These are phyloP conservation scores for Cladosporium phlei DNA, from an alignment of 2,329 filamentous ascomycete species.

Conservation along the genomic window DNA sequence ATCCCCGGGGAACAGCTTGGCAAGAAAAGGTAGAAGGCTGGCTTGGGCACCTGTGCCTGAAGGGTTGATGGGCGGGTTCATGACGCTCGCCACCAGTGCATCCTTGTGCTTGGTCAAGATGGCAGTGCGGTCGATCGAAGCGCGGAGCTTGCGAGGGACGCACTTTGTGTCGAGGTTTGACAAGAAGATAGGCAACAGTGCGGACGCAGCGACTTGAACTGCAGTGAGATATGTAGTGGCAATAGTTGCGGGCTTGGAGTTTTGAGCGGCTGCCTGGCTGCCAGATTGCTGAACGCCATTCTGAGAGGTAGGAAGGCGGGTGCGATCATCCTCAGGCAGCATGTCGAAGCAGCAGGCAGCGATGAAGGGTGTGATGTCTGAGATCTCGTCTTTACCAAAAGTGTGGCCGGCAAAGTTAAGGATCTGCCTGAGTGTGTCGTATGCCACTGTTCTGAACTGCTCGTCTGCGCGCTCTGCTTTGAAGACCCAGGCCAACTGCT, in stretches of 20 bases:
- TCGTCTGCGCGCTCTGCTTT: conserved; percentile 47
- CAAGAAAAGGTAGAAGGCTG: conserved; percentile 76
- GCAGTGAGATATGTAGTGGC: conserved; percentile 32
- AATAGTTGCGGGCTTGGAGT: background rate
- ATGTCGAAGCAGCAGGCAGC: conserved; percentile 71
- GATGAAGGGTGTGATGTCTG: conserved; percentile 58
- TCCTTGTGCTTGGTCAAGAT: conserved; percentile 65
- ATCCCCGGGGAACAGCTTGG: conserved; percentile 58
- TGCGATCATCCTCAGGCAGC: conserved; percentile 43
- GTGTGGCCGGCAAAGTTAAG: conserved; percentile 61
- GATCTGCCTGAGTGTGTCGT: conserved; percentile 54
- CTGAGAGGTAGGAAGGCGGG: conserved; percentile 10
- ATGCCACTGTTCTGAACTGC: conserved; percentile 57
- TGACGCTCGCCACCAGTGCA: conserved; percentile 74
- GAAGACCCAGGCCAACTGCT: conserved; percentile 69
- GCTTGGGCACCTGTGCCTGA: conserved; percentile 42
- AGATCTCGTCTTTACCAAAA: conserved; percentile 61
- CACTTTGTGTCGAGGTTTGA: conserved; percentile 60
- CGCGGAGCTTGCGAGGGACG: conserved; percentile 66
- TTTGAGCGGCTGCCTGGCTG: background rate
- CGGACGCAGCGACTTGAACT: conserved; percentile 54
- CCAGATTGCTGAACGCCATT: background rate
- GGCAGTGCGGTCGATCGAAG: conserved; percentile 74
- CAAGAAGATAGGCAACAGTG: conserved; percentile 56
- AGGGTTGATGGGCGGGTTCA: conserved; percentile 60